Evolutionary conservation across 805 yeast species (phyloP), one percentile per base, ranked within the genome.

Genomic region (Lipomyces orientalis): DNA sequence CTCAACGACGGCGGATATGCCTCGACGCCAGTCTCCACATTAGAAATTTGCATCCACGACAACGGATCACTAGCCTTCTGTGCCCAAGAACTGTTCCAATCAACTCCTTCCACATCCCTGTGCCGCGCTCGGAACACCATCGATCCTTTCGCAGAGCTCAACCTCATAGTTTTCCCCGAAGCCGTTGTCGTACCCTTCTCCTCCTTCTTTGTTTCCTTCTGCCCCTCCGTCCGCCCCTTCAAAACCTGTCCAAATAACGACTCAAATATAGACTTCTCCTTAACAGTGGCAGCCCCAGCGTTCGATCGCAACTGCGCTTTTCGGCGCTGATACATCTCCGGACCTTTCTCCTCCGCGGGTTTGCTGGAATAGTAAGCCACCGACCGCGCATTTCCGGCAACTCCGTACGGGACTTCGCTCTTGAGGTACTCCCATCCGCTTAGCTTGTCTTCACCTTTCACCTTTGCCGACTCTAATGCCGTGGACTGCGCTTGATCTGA

Each of bases 1-100:
- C 68, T 59, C 57, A 67, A 51, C n/a, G 70, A 67, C 37, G 68
- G 65, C 37, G 68, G 64, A 46, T 63, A 64, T 59, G 49, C 54
- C 4, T 39, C 25, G 9, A 56, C 62, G 12, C 61, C 68, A 14
- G 33, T 34, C 12, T 34, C 64, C 14, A 63, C 12, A 25, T 16
- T 56, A 25, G 58, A 34, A 12, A 61, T 43, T 19, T 56, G 57
- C 60, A 62, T 46, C 70, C 70, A 67, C 54, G 60, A 33, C 51
- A 64, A 57, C 25, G 70, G 70, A 22, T 67, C 66, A 35, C n/a
- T 34, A 4, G 19, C 19, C 33, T 14, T 61, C 49, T 22, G 49
- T 14, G 22, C 43, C 34, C 49, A 29, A 34, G 59, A 19, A n/a
- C 12, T 49, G 10, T 29, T 58, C 54, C 54, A 29, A 16, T 52